phyloP scores from a whole-genome alignment of 2,329 filamentous ascomycete genomes.

The Fusarium robinianum region DNA sequence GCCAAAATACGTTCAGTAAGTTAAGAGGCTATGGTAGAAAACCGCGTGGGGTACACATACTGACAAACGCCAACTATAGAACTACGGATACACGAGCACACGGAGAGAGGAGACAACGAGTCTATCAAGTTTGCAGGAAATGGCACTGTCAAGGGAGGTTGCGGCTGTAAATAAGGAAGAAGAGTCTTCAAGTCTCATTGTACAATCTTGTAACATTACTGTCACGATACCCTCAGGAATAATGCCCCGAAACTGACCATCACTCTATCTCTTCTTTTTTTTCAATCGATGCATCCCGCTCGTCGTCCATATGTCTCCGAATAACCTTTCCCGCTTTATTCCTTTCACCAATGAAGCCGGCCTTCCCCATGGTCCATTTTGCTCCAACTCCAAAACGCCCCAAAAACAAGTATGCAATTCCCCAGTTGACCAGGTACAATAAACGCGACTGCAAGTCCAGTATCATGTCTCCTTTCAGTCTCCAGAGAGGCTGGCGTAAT shows the following conservation, averaged over 20 bases:
- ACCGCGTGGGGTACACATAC: background rate
- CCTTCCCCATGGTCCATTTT: slow-evolving; percentile 15
- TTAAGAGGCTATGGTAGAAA: slow-evolving; percentile 20
- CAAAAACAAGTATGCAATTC: slow-evolving; percentile 37
- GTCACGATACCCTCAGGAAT: slow-evolving; percentile 41
- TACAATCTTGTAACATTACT: slow-evolving; percentile 40
- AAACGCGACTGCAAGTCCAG: slow-evolving; percentile 29
- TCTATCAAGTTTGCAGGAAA: slow-evolving; percentile 70
- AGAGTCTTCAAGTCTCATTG: slow-evolving; percentile 18
- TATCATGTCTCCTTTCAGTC: slow-evolving; percentile 58
- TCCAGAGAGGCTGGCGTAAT: slow-evolving; percentile 84
- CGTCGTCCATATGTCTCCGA: slow-evolving; percentile 19
- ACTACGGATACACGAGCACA: slow-evolving; percentile 86
- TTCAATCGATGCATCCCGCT: slow-evolving; percentile 13
- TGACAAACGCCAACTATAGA: slow-evolving; percentile 54
- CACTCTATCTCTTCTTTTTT: slow-evolving; percentile 22
- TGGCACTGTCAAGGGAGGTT: slow-evolving; percentile 39
- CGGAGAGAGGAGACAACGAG: slow-evolving; percentile 91
- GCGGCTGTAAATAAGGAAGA: slow-evolving; percentile 37
- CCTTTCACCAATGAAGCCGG: slow-evolving; percentile 27
- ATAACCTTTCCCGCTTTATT: no score
- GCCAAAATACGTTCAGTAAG: slow-evolving; percentile 63
- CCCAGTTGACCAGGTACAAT: slow-evolving; percentile 5
- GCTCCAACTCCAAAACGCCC: slow-evolving; percentile 17
- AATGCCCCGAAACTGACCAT: slow-evolving; percentile 26